phyloP scores from a whole-genome alignment of 257 asterid species.

The Ballota nigra region DNA sequence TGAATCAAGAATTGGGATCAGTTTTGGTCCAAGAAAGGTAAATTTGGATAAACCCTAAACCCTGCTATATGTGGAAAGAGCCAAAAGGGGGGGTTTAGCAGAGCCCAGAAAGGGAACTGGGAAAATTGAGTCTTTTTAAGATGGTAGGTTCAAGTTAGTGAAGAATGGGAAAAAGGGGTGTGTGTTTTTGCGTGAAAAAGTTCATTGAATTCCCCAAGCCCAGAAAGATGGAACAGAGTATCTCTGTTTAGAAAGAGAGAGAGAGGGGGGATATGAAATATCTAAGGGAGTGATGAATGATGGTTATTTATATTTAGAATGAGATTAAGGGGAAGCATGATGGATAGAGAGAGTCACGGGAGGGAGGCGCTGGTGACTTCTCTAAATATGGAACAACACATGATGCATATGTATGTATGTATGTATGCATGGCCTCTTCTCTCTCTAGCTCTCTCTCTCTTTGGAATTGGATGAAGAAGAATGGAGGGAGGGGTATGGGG shows the following conservation, averaged over 20 bases:
- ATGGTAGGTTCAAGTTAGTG: no score
- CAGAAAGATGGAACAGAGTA: neutral
- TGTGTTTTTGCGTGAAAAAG: slow-evolving; percentile 19
- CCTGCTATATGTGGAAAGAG: slow-evolving; percentile 10
- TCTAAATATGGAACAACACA: neutral
- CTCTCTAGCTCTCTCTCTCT: slow-evolving; percentile 10
- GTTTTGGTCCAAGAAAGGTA: neutral
- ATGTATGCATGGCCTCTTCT: neutral
- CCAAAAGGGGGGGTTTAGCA: slow-evolving; percentile 24
- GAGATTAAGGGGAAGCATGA: slow-evolving; percentile 1
- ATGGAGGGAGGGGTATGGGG: slow-evolving; percentile 24
- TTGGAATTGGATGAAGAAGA: slow-evolving; percentile 3
- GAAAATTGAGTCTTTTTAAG: slow-evolving; percentile 2
- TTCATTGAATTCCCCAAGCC: neutral
- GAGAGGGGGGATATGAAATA: slow-evolving; percentile 19
- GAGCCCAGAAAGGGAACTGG: slow-evolving; percentile 9
- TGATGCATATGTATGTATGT: neutral
- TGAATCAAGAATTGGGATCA: neutral
- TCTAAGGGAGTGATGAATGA: slow-evolving; percentile 27
- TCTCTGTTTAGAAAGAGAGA: neutral
- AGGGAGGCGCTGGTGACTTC: slow-evolving; percentile 13
- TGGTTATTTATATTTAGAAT: slow-evolving; percentile 23
- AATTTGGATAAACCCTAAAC: neutral
- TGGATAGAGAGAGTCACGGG: slow-evolving; percentile 62
- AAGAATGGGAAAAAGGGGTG: neutral